Evolutionary conservation across 441 rosid genomes (phyloP).

Genomic region (Erodium moschatum): DNA sequence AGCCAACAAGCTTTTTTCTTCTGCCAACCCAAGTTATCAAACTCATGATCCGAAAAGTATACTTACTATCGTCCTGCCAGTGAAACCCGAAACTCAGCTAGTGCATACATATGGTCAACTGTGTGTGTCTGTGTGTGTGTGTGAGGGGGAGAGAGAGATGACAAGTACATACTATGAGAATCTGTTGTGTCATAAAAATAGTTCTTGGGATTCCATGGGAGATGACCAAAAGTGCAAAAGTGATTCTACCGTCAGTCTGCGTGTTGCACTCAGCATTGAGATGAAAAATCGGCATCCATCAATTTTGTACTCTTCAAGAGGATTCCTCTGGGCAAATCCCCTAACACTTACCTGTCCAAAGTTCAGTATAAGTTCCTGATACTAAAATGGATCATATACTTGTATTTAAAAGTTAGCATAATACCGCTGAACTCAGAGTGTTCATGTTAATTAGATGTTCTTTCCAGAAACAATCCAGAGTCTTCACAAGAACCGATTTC

Average conservation of each 20-base stretch:
- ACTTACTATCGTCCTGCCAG: background rate
- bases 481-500: slow-evolving; percentile 86
- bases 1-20: background rate
- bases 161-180: too few species aligned
- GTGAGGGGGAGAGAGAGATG: background rate
- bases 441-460: slow-evolving; percentile 95
- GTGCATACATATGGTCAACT: background rate
- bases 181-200: slow-evolving; percentile 30
- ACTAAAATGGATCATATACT: slow-evolving; percentile 14
- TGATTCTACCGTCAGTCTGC: slow-evolving; percentile 74
- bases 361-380: slow-evolving; percentile 22
- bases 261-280: slow-evolving; percentile 84
- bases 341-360: slow-evolving; percentile 70
- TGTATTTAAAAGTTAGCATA: background rate
- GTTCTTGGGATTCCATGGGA: slow-evolving; percentile 60
- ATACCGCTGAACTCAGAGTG: slow-evolving; percentile 86
- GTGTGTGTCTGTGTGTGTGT: background rate
- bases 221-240: slow-evolving; percentile 82
- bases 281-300: slow-evolving; percentile 93
- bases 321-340: slow-evolving; percentile 92
- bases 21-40: background rate
- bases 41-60: background rate
- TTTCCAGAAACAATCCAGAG: slow-evolving; percentile 84
- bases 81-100: background rate
- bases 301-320: slow-evolving; percentile 95